phyloP scores from a whole-genome alignment of 1,284 basidiomycete genomes.

The Butyriboletus appendiculatus region DNA sequence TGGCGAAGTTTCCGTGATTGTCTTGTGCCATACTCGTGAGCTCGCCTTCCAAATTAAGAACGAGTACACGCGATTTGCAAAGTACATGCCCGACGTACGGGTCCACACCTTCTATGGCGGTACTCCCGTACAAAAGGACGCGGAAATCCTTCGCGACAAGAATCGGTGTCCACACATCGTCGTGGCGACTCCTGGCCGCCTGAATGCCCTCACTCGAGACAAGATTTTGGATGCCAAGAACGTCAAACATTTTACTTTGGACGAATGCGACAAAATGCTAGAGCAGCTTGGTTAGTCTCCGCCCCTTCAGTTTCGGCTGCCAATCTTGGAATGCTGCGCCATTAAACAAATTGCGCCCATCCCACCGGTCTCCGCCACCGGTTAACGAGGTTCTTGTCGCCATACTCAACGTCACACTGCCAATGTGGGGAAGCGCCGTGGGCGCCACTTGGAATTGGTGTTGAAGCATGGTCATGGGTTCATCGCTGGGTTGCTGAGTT shows the following conservation, averaged over 20 bases:
- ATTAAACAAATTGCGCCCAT: constrained; percentile 44
- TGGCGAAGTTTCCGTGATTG: constrained; percentile 96
- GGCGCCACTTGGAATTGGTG: constrained; percentile 38
- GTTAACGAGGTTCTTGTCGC: constrained; percentile 48
- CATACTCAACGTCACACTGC: constrained; percentile 52
- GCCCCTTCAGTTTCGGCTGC: constrained; percentile 60
- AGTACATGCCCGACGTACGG: constrained; percentile 99
- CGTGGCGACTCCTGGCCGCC: constrained; percentile 95
- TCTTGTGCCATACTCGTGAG: constrained; percentile 99
- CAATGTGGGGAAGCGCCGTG: constrained; percentile 41
- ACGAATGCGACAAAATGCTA: constrained; percentile 99
- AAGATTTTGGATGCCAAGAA: constrained; percentile 91
- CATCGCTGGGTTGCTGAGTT: constrained; percentile 35
- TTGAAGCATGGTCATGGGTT: constrained; percentile 37
- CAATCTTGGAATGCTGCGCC: constrained; percentile 41
- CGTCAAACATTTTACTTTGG: constrained; percentile 98
- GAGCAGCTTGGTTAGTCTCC: constrained; percentile 98
- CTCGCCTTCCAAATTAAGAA: constrained; percentile 99
- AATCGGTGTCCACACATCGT: constrained; percentile 98
- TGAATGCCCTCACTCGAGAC: constrained; percentile 91
- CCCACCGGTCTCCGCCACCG: constrained; percentile 38
- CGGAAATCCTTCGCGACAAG: constrained; percentile 95
- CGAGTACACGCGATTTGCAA: constrained; percentile 98
- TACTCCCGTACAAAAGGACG: constrained; percentile 92
- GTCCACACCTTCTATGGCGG: constrained; percentile 99